Base-by-base conservation (phyloP, 2,329 filamentous ascomycete genomes). In the Xylariaceae sp. region DNA sequence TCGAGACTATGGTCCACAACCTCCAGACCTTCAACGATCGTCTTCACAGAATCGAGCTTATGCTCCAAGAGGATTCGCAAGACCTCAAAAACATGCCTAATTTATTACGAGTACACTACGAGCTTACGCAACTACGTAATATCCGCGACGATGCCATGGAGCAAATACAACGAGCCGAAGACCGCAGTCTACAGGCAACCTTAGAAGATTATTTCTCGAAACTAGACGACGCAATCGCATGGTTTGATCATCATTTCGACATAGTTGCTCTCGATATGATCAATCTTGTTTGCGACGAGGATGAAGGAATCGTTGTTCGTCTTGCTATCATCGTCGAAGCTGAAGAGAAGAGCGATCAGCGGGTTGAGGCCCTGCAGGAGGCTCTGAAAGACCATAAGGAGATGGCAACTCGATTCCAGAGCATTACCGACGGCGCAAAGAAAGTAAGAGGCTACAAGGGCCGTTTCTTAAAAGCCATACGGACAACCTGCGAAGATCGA, bases 131-230 rank as follows among this genome's bases (percentile, higher is more conserved):
- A 74, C 78, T 99, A 73, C 83, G 94, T 63, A 96, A 99, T 73
- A 96, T 99, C 65, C 86, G 92, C 60, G 94, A 97, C 76, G 90
- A 96, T 74, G 93, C 94, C 37, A 92, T 97, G 84, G 92, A 96
- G 71, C 94, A 99, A 81, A 96, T 97, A 71, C 86, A 88, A 71
- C 82, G 87, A 65, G 85, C 88, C 10, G 82, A 87, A 63, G 90
- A 94, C 69, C 73, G 78, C 7, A 87, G 89, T 66, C 80, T 94
- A 60, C 88, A 93, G 73, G 84, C 84, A 53, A 97, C 93, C 1
- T 77, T 99, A 54, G 86, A 92, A 69, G 92, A 97, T 73, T 93
- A 95, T 75, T 99, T 99, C 73, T 81, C 87, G 58, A 83, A 88
- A 17, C 77, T 99, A 58, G 92, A 97, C 75, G 87, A 90, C 57